Evolutionary conservation across 1,284 basidiomycete species (phyloP), one percentile per base, ranked within the genome.

Genomic region (Moniliella sp.): DNA sequence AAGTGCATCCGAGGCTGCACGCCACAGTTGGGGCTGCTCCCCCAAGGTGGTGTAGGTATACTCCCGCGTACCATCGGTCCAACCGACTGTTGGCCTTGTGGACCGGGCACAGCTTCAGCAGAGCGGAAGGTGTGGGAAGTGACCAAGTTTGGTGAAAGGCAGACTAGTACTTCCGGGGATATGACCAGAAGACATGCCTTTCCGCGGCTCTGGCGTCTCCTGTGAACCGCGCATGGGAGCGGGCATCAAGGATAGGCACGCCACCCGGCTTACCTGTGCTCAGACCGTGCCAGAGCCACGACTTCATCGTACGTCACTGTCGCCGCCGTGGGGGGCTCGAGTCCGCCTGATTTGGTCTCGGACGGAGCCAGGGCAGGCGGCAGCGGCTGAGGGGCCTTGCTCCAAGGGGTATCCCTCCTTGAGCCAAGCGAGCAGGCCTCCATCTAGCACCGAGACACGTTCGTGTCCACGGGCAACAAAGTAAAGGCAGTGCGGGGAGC

Each of bases 131-230:
- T 40, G 37, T 69, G 65, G 32, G 66, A 66, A 44, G 71, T 63
- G 35, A 94, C 67, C 55, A 97, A 78, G 8, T n/a, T 65, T 44
- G 36, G 68, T 71, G 65, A 93, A 94, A 2, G 88, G 81, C 11
- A 94, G 66, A 0, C 80, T 78, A 45, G 74, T 66, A 0, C 84
- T 78, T 60, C 76, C 64, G 0, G 88, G 88, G 39, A 97, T 88
- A 61, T 97, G 91, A 0, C 91, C 91, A 0, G 79, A 81, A 5
- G 79, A 71, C 30, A 97, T 66, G 5, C 76, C 76, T 1, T 79
- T 71, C 12, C 88, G 72, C 3, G 91, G 91, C 61, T 99, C 91
- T 4, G 83, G 78, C 29, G 76, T 67, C 68, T 15, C 86, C 88
- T 21, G 54, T 43, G 39, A 58, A 64, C 18, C 50, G 57, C 68